Percentiles rank a stretch among this genome's conserved stretches.
phyloP scores from a whole-genome alignment of 345 rosid species.

The Aquilaria yunnanensis region DNA sequence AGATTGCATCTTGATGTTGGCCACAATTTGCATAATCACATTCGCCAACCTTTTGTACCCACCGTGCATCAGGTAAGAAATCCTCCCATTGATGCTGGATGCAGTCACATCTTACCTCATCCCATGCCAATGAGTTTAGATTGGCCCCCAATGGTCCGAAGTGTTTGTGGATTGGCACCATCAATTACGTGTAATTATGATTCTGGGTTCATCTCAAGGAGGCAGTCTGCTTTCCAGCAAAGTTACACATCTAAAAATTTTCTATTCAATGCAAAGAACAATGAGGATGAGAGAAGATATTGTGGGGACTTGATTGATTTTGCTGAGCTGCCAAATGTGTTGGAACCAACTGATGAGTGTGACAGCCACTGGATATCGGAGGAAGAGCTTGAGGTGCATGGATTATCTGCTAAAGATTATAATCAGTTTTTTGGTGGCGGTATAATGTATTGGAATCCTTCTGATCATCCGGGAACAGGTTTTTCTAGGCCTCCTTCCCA shows the following conservation, averaged over 20 bases:
- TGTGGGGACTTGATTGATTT: slow-evolving; percentile 54
- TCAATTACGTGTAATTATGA: slow-evolving; percentile 66
- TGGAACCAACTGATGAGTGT: slow-evolving; percentile 57
- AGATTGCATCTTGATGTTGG: slow-evolving; percentile 96
- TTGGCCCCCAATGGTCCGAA: slow-evolving; percentile 95
- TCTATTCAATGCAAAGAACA: slow-evolving; percentile 28
- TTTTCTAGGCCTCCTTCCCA: slow-evolving; percentile 95
- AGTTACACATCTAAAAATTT: slow-evolving; percentile 33
- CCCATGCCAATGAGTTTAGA: slow-evolving; percentile 86
- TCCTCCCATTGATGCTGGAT: slow-evolving; percentile 55
- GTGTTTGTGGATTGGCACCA: slow-evolving; percentile 59
- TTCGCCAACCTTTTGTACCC: slow-evolving; percentile 71
- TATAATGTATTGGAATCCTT: slow-evolving; percentile 97
- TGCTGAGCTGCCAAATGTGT: slow-evolving; percentile 47
- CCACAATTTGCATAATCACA: slow-evolving; percentile 67
- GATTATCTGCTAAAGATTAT: slow-evolving; percentile 82
- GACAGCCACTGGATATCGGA: slow-evolving; percentile 89
- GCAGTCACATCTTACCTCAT: slow-evolving; percentile 58
- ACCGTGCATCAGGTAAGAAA: slow-evolving; percentile 71
- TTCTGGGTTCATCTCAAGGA: slow-evolving; percentile 54
- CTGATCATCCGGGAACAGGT: slow-evolving; percentile 75
- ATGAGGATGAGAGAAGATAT: slow-evolving; percentile 45
- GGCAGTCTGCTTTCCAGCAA: slow-evolving; percentile 47
- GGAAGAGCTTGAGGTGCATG: slow-evolving; percentile 84
- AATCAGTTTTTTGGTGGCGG: slow-evolving; percentile 96